Evolutionary conservation across 768 basidiomycete genomes (phyloP).

Genomic region (Strobilomyces echinocephalus): DNA sequence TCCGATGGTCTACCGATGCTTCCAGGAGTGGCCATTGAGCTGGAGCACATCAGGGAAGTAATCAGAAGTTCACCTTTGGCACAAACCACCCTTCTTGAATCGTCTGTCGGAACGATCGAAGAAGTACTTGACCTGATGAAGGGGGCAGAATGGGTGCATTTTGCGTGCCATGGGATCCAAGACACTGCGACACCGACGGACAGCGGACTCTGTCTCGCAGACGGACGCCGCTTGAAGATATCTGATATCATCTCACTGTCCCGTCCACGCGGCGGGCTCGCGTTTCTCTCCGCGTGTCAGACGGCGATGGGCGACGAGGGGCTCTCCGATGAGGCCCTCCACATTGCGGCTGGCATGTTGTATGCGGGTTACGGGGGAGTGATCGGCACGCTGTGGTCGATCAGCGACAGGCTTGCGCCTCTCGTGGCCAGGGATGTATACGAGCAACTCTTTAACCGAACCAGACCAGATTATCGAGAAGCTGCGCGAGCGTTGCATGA

Average conservation of each 20-base stretch:
- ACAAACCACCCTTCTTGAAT: neutral
- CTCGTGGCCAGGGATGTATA: neutral
- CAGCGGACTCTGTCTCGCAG: neutral
- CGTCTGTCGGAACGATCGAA: neutral
- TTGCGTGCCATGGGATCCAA: too few relatives aligned
- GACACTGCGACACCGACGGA: too few relatives aligned
- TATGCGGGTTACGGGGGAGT: slow-evolving; percentile 29
- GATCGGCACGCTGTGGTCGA: slow-evolving; percentile 44
- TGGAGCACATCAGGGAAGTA: too few relatives aligned
- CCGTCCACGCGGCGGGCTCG: slow-evolving; percentile 27
- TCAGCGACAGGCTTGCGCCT: slow-evolving; percentile 25
- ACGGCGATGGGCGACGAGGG: slow-evolving; percentile 34
- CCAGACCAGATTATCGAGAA: neutral
- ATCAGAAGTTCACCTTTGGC: neutral
- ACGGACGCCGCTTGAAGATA: neutral
- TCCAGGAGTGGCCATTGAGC: too few relatives aligned
- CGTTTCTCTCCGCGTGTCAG: slow-evolving; percentile 46
- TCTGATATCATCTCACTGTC: slow-evolving; percentile 5
- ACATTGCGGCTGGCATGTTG: slow-evolving; percentile 38
- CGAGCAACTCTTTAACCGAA: neutral
- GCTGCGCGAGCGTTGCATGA: neutral
- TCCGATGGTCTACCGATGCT: too few relatives aligned
- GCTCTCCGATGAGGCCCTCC: slow-evolving; percentile 35
- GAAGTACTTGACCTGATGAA: neutral
- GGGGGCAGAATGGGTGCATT: too few relatives aligned